Base-by-base conservation (phyloP, 2,329 filamentous ascomycete species). In the Trichocomaceae sp. region DNA sequence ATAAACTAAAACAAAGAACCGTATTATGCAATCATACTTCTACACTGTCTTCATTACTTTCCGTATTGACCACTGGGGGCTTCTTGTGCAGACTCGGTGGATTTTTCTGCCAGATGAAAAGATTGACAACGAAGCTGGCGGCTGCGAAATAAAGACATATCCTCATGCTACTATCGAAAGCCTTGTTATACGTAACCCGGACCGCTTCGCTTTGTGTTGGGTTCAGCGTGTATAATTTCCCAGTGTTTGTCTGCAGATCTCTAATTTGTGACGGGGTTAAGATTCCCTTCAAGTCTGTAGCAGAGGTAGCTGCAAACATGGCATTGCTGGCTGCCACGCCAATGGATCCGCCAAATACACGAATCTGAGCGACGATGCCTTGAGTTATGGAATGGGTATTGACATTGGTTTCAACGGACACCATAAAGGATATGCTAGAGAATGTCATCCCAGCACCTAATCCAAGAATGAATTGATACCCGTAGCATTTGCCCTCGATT, bases 61-160 rank as follows among this genome's bases (percentile, higher is more conserved):
- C 31, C 31, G 13, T 13, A 5, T 35, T 13, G 12, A 35, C 31
- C 31, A 35, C 1, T 35, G 5, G n/a, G n/a, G n/a, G 31, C 5
- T 13, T 35, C 31, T 39, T 8, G 5, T 17, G n/a, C n/a, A 39
- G n/a, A 5, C 10, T n/a, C n/a, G 39, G 39, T 22, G 39, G 39
- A 13, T 50, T 50, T 23, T 33, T 35, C 47, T 50, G 20, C 49
- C 49, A 51, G 2, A 29, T 51, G 31, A 51, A 51, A 9, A 51
- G 19, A 35, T 45, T 44, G 15, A 44, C 39, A 12, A 33, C 26
- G 37, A 51, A 26, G 17, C 31, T 51, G 15, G 33, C 49, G n/a
- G 49, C 49, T 15, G 49, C 37, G 31, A 51, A n/a, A 9, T 41
- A 20, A 17, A 51, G 19, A 33, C 49, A 51, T 8, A 51, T 31